Percentiles rank a stretch among this genome's conserved stretches.
These are phyloP conservation scores for Jatropha podagrica DNA, from an alignment of 441 rosid species.

Conservation along the genomic window DNA sequence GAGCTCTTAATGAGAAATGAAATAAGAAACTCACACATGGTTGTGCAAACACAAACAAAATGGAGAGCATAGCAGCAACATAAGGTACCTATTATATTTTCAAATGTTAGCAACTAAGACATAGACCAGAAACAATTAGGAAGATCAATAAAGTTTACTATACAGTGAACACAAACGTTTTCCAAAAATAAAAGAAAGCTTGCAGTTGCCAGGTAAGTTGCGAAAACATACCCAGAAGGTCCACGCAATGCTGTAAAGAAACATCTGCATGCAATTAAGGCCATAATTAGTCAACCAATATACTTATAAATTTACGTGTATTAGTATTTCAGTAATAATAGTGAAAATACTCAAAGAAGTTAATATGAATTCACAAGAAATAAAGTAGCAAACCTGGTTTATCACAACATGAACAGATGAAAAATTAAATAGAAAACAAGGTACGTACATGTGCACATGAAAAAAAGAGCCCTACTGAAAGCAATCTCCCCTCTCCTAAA, in stretches of 20 bases:
- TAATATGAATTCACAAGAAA: background rate
- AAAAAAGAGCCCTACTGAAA: constrained; percentile 74
- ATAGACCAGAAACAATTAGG: background rate
- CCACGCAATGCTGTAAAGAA: constrained; percentile 82
- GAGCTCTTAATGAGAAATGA: constrained; percentile 5
- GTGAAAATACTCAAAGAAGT: background rate
- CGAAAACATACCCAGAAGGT: constrained; percentile 61
- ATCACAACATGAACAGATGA: background rate
- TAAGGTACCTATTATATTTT: constrained; percentile 65
- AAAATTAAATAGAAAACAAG: constrained; percentile 6
- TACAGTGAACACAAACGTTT: background rate
- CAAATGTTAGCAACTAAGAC: constrained; percentile 26
- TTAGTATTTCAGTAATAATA: background rate
- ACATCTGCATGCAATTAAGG: constrained; percentile 50
- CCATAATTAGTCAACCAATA: constrained; percentile 14
- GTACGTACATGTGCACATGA: constrained; percentile 63
- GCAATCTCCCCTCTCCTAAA: constrained; percentile 74
- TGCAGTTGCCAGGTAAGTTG: constrained; percentile 10
- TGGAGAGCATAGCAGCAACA: constrained; percentile 61
- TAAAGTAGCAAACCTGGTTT: background rate
- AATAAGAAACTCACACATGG: constrained; percentile 66
- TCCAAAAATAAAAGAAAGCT: constrained; percentile 5
- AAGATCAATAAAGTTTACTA: background rate
- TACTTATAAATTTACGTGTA: background rate
- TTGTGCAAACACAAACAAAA: constrained; percentile 58